A percentile compares a stretch with the other conserved stretches of the same genome.
Evolutionary conservation across 2,329 filamentous ascomycete genomes (phyloP).

Genomic region (Pseudocercospora musae): DNA sequence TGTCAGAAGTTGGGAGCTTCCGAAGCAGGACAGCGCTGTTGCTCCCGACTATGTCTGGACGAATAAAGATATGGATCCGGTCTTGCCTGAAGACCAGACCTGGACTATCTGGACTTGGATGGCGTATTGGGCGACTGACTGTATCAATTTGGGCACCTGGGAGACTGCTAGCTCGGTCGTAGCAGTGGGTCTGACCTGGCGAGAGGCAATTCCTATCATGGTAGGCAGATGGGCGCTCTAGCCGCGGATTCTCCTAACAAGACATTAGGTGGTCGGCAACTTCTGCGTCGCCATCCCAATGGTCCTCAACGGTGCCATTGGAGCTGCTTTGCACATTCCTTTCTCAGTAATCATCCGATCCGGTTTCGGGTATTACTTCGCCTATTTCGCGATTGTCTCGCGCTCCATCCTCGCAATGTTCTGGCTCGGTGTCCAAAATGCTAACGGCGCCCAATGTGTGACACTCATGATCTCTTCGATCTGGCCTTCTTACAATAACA

Average conservation of each 20-base stretch:
- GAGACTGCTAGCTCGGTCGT: constrained; percentile 47
- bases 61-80: constrained; percentile 40
- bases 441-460: constrained; percentile 19
- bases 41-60: constrained; percentile 45
- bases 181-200: constrained; percentile 53
- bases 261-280: constrained; percentile 40
- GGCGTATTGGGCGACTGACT: constrained; percentile 42
- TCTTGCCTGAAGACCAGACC: constrained; percentile 27
- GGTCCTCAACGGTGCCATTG: constrained; percentile 43
- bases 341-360: constrained; percentile 38
- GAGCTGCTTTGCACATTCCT: constrained; percentile 48
- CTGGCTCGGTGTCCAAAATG: constrained; percentile 27
- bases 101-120: constrained; percentile 41
- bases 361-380: constrained; percentile 24
- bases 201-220: constrained; percentile 54
- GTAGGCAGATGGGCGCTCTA: constrained; percentile 16
- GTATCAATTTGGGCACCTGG: constrained; percentile 36
- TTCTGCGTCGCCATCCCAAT: constrained; percentile 50
- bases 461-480: constrained; percentile 26
- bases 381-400: constrained; percentile 23
- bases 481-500: constrained; percentile 41
- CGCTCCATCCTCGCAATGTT: constrained; percentile 27
- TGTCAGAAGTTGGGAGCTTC: constrained; percentile 46
- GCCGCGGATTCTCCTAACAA: background rate
- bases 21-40: constrained; percentile 48